Evolutionary conservation across 1,139 yeast genomes (phyloP), one percentile per base, ranked within the genome.

Genomic region (Pichia inconspicua): DNA sequence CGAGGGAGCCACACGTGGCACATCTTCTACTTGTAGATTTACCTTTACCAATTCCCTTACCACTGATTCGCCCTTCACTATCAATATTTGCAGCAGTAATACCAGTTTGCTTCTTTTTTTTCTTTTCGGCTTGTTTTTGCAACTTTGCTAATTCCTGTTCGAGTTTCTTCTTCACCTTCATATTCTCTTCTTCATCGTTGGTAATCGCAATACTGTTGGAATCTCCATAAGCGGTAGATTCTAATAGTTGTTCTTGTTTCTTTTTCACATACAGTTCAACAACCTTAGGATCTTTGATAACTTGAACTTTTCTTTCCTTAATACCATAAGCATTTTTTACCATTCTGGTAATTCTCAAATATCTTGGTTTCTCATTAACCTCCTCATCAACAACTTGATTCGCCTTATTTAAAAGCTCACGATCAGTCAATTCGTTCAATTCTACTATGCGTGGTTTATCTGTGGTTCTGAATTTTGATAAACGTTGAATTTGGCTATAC

Each of bases 1-100:
- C 98, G 58, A 85, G 76, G 4, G 92, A 95, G 28, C 97, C 97
- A 73, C 97, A 92, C 2, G 95, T 84, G 5, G 95, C 89, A 69
- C 97, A 92, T 60, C 88, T 77, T 62, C 97, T 73, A 8, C 86
- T 82, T 1, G 86, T 86, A 48, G 89, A 80, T 62, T 86, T 87
- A 9, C 84, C 85, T 60, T 82, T 83, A 15, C 88, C 86, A 45
- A 78, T 77, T 39, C 84, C 86, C 55, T 77, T 79, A 14, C 83
- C 84, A 36, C 78, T 76, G 44, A 75, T 53, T 41, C 67, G 55
- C 8, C 66, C 64, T 44, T 63, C 65, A 46, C 61, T 56, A 44
- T 73, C 75, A 25, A 75, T 75, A 31, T 74, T 74, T 2, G 76
- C 76, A 4, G 78, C 77, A 2, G 77, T 75, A 5, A 74, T 73